Percentiles rank a stretch among this genome's conserved stretches.
phyloP scores from a whole-genome alignment of 371 early-diverging fungal species.

The Zychaea mexicana region DNA sequence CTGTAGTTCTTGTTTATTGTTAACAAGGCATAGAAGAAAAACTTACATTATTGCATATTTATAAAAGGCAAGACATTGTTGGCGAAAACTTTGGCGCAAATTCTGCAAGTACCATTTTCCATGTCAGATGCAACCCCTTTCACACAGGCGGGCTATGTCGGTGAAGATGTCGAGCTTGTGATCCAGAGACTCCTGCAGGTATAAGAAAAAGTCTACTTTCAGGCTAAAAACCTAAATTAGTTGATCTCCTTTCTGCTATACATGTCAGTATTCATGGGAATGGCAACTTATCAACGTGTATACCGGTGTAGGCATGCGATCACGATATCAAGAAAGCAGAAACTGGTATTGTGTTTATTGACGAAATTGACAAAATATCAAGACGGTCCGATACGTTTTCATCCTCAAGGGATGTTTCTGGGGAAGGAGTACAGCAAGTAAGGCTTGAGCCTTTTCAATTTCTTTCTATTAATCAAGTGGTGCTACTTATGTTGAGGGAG shows the following conservation, averaged over 20 bases:
- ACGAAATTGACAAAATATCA: slow-evolving; percentile 92
- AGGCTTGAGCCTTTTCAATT: no score
- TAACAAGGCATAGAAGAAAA: no score
- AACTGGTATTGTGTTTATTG: slow-evolving; percentile 91
- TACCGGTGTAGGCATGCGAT: slow-evolving; percentile 82
- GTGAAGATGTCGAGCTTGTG: slow-evolving; percentile 91
- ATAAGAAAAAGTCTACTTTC: not conserved
- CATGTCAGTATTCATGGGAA: not conserved
- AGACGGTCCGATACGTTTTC: slow-evolving; percentile 76
- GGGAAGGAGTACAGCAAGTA: no score
- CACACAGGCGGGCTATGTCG: slow-evolving; percentile 94
- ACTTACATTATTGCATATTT: not conserved
- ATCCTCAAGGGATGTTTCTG: slow-evolving; percentile 87
- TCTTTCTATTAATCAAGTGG: no score
- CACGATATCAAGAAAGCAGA: slow-evolving; percentile 87
- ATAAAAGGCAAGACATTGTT: slow-evolving; percentile 76
- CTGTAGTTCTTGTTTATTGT: not conserved
- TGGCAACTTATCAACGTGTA: no score
- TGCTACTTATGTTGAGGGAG: no score
- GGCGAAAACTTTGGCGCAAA: slow-evolving; percentile 82
- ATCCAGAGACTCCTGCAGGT: slow-evolving; percentile 85
- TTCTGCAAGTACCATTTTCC: slow-evolving; percentile 89
- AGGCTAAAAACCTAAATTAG: no score
- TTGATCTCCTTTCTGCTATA: not conserved
- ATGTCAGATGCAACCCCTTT: slow-evolving; percentile 93